Percentiles rank a stretch among this genome's conserved stretches.
phyloP scores from a whole-genome alignment of 73 alveolate genomes.

The Paramecium sexaurelia region DNA sequence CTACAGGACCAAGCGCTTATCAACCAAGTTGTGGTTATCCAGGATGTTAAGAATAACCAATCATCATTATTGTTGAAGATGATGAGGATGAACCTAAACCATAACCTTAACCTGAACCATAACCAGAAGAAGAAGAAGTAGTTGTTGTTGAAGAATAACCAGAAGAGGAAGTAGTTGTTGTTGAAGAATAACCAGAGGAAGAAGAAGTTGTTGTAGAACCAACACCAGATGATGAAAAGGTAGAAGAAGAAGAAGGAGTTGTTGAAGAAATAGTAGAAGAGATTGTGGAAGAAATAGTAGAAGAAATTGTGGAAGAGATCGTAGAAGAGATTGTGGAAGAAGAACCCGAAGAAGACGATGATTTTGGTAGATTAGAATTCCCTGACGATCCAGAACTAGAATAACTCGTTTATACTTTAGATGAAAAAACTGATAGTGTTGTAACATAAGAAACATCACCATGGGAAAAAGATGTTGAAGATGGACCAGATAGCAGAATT shows the following conservation, averaged over 20 bases:
- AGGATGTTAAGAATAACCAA: slow-evolving; percentile 24
- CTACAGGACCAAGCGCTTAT: slow-evolving; percentile 8
- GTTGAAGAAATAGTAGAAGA: not conserved
- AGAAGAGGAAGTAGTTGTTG: not conserved
- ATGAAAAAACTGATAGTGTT: not conserved
- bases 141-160: not conserved
- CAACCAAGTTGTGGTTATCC: slow-evolving; percentile 48
- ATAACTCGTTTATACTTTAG: slow-evolving; percentile 18
- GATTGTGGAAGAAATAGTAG: not conserved
- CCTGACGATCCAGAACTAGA: not conserved
- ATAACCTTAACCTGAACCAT: not conserved
- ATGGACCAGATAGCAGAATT: slow-evolving; percentile 1
- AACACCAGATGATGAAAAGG: not conserved
- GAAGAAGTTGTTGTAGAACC: not conserved
- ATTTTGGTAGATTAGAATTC: not conserved
- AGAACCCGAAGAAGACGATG: not conserved
- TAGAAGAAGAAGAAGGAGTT: not conserved
- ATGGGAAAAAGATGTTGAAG: not conserved
- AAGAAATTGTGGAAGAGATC: not conserved
- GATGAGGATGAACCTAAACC: slow-evolving; percentile 50
- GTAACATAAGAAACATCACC: not conserved
- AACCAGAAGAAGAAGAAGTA: not conserved
- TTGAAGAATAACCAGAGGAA: not conserved
- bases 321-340: not conserved
- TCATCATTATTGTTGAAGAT: slow-evolving; percentile 46